Evolutionary conservation across 2,329 filamentous ascomycete genomes (phyloP), one percentile per base, ranked within the genome.

Genomic region (Penicillium sp.): DNA sequence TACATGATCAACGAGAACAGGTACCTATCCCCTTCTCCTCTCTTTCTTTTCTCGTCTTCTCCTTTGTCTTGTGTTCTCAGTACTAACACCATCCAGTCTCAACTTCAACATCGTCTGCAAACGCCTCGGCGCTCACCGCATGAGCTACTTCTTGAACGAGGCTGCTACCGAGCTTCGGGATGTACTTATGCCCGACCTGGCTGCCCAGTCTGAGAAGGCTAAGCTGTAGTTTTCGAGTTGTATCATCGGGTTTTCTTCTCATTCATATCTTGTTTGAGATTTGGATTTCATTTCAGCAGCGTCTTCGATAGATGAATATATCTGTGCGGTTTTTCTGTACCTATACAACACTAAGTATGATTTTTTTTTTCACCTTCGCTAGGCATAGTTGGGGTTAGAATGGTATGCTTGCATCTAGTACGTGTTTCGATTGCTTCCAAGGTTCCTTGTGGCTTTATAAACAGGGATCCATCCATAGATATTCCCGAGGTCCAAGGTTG

Each of bases 1-100:
- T 99, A 99, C 76, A 99, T 99, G 95, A 98, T 99, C 76, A 99
- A 99, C 74, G 93, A 98, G 83, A 96, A 97, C 77, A 93, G 87
- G 89, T 91, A 73, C 76, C 81, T 70, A 31, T 21, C 43, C 19
- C 11, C 29, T 44, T 4, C 26, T 7, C 13, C 1, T 6, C 33
- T 16, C 14, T n/a, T 13, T 16, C 33, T 7, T 16, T 3, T 24
- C 26, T 29, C 3, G 24, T 55, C 24, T 29, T 35, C 4, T 26
- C 27, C 42, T 46, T 42, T 26, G 3, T 29, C 29, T 6, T 9
- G 19, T 56, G 42, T 59, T 10, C 2, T 44, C 16, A 43, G 16
- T 10, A 68, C 47, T 31, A 10, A 48, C 42, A 24, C n/a, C 16
- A 29, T 49, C 9, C 63, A 96, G 91, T 76, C 84, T 99, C 63